These are phyloP conservation scores for Nidularia sp. DNA, from an alignment of 768 basidiomycete species.

Conservation along the genomic window DNA sequence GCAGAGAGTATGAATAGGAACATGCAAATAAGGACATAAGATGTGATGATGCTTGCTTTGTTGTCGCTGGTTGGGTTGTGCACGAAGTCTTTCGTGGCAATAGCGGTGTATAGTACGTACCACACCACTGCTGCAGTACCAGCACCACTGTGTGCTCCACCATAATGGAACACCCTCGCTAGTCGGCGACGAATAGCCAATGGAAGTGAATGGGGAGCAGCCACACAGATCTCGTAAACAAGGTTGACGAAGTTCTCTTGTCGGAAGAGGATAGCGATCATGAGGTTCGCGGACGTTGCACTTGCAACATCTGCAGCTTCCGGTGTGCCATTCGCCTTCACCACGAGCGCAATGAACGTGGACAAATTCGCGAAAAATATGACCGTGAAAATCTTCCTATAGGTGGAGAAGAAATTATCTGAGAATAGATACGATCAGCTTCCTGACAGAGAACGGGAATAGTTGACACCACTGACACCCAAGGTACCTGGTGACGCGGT, in stretches of 20 bases:
- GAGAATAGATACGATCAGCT: background rate
- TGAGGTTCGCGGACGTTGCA: slow-evolving; percentile 38
- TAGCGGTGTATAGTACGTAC: slow-evolving; percentile 45
- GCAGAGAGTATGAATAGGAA: slow-evolving; percentile 42
- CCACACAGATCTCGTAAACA: slow-evolving; percentile 41
- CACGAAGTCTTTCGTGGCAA: slow-evolving; percentile 33
- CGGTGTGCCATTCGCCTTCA: slow-evolving; percentile 26
- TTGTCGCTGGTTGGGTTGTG: slow-evolving; percentile 15
- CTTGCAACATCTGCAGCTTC: slow-evolving; percentile 32
- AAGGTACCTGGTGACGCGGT: slow-evolving; percentile 6
- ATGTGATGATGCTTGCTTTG: background rate
- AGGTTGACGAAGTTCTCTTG: slow-evolving; percentile 53
- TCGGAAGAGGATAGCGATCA: slow-evolving; percentile 36
- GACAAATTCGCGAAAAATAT: slow-evolving; percentile 48
- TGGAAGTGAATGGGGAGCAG: slow-evolving; percentile 31
- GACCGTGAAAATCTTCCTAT: slow-evolving; percentile 51
- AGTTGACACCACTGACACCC: slow-evolving; percentile 23
- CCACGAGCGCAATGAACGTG: slow-evolving; percentile 37
- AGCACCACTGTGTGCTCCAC: slow-evolving; percentile 52
- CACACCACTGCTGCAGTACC: slow-evolving; percentile 50
- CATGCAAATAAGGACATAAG: slow-evolving; percentile 42
- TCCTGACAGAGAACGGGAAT: slow-evolving; percentile 24
- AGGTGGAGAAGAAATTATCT: slow-evolving; percentile 32
- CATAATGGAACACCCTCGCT: slow-evolving; percentile 51
- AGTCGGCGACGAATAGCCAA: slow-evolving; percentile 38